These are phyloP conservation scores for Aquilaria malaccensis DNA, from an alignment of 345 rosid genomes.

Conservation along the genomic window DNA sequence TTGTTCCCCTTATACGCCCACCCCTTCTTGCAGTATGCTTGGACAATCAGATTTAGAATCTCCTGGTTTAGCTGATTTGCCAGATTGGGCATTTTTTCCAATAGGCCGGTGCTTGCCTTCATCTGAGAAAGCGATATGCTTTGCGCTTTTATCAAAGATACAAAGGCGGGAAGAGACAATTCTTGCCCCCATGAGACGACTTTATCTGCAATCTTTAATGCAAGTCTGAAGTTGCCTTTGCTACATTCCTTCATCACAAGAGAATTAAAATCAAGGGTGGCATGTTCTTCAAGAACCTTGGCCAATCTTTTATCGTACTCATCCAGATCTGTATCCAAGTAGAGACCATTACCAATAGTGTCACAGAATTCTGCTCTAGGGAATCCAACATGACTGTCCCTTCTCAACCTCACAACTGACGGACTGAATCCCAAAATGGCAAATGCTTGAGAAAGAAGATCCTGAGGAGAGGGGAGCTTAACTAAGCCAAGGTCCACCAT, in stretches of 20 bases:
- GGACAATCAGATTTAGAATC: conserved; percentile 45
- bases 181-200: conserved; percentile 70
- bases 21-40: conserved; percentile 53
- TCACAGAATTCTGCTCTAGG: conserved; percentile 68
- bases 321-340: conserved; percentile 55
- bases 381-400: conserved; percentile 49
- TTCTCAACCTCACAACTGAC: conserved; percentile 51
- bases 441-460: conserved; percentile 60
- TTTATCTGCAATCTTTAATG: conserved; percentile 41
- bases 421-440: conserved; percentile 49
- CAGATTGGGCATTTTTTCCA: conserved; percentile 48
- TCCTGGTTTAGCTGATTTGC: conserved; percentile 49
- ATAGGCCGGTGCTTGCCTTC: conserved; percentile 30
- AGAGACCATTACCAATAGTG: conserved; percentile 77
- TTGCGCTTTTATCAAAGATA: conserved; percentile 37
- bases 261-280: conserved; percentile 46
- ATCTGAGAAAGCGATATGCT: conserved; percentile 32
- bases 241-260: conserved; percentile 36
- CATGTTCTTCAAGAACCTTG: conserved; percentile 37
- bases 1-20: conserved; percentile 36
- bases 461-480: conserved; percentile 37
- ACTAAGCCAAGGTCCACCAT: conserved; percentile 48
- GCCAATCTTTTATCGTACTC: conserved; percentile 46
- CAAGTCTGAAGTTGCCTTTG: conserved; percentile 30
- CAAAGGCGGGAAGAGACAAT: conserved; percentile 31